Conservation (phyloP, 257 asterid genomes). For the Scutellaria minor region DNA sequence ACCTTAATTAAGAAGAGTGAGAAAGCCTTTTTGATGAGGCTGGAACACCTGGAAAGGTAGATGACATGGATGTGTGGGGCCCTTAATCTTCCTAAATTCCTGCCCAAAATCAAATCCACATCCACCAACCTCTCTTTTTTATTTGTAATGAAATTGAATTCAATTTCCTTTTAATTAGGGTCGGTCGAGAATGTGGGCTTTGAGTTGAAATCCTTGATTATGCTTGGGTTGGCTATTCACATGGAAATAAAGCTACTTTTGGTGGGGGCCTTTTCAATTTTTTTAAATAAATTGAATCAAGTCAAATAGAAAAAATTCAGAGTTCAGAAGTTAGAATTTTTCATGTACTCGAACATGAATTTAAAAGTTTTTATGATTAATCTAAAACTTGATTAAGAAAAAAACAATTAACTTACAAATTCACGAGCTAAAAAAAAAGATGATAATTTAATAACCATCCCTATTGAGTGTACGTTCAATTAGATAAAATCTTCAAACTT, state of each 20-base stretch:
- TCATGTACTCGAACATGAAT: no score
- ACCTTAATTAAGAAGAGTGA: no score
- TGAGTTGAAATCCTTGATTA: constrained; percentile 39
- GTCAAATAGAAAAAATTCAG: no score
- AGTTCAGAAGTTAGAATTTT: no score
- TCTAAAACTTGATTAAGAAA: no score
- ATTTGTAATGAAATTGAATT: constrained; percentile 18
- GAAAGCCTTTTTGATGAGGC: constrained; percentile 31
- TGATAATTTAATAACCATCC: no score
- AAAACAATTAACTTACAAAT: no score
- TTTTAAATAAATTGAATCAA: no score
- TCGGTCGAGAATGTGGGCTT: constrained; percentile 53
- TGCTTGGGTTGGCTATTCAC: constrained; percentile 50
- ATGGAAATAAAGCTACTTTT: constrained; percentile 46
- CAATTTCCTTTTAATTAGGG: constrained; percentile 42
- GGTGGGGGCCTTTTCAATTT: constrained; percentile 45
- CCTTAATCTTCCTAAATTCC: constrained; percentile 24
- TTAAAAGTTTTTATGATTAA: no score
- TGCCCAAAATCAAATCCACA: neutral
- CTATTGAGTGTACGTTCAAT: no score
- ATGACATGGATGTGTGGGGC: constrained; percentile 32
- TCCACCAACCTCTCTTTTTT: constrained; percentile 40
- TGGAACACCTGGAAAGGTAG: constrained; percentile 41
- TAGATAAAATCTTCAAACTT: no score
- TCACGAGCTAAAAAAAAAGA: no score